A percentile compares a stretch with the other conserved stretches of the same genome.
phyloP scores from a whole-genome alignment of 1,284 basidiomycete species.

The Malassezia japonica region DNA sequence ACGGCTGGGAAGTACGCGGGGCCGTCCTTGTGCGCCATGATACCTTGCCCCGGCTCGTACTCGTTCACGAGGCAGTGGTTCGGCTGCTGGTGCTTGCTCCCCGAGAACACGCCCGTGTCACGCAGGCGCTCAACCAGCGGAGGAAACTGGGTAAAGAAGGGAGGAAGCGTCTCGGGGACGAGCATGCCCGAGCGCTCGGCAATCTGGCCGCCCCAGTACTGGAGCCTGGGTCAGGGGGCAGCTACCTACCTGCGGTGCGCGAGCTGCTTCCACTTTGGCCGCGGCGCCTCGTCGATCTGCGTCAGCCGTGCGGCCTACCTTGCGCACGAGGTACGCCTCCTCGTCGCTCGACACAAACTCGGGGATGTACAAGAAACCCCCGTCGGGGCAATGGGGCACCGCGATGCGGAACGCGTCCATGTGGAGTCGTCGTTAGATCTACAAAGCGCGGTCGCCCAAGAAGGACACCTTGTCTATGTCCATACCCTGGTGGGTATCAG shows the following conservation, averaged over 20 bases:
- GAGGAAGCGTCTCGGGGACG: slow-evolving; percentile 59
- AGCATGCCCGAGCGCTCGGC: slow-evolving; percentile 56
- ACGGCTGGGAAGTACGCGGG: slow-evolving; percentile 78
- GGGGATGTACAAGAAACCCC: slow-evolving; percentile 53
- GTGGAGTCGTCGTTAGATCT: not conserved
- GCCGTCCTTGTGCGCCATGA: slow-evolving; percentile 80
- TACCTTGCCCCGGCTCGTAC: slow-evolving; percentile 80
- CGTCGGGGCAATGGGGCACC: not conserved
- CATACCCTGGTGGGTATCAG: slow-evolving; percentile 1
- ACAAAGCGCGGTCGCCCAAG: not conserved
- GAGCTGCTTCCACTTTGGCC: slow-evolving; percentile 73
- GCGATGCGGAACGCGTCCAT: slow-evolving; percentile 1
- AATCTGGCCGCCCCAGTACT: slow-evolving; percentile 57
- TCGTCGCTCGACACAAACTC: slow-evolving; percentile 68
- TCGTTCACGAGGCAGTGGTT: slow-evolving; percentile 64
- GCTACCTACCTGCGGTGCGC: slow-evolving; percentile 59
- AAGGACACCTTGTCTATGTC: slow-evolving; percentile 10
- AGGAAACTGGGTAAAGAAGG: slow-evolving; percentile 58
- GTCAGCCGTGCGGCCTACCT: slow-evolving; percentile 52
- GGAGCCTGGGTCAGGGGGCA: slow-evolving; percentile 21
- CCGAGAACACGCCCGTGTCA: slow-evolving; percentile 56
- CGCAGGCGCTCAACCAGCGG: slow-evolving; percentile 62
- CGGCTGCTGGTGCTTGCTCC: slow-evolving; percentile 59
- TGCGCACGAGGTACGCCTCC: slow-evolving; percentile 65
- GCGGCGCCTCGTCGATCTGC: slow-evolving; percentile 66